phyloP scores from a whole-genome alignment of 306 rosid genomes.

The Quercus bicolor region DNA sequence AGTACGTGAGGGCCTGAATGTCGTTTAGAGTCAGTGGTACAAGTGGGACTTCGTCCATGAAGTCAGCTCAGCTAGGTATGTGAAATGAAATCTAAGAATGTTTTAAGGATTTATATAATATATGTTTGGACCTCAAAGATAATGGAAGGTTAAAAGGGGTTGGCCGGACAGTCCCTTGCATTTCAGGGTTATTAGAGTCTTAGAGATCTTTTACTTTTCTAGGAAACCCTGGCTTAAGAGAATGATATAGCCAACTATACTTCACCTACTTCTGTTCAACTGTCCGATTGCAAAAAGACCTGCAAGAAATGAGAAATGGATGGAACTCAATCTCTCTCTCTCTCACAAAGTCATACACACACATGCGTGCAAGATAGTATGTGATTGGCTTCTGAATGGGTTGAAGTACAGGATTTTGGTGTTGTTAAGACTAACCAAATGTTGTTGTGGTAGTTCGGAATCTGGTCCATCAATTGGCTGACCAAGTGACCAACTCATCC shows the following conservation, averaged over 20 bases:
- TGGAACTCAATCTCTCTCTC: neutral
- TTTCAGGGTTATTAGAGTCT: too few relatives aligned
- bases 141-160: slow-evolving; percentile 54
- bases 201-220: neutral
- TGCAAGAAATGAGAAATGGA: slow-evolving; percentile 17
- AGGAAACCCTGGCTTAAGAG: neutral
- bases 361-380: neutral
- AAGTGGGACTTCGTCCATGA: slow-evolving; percentile 36
- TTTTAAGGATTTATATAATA: neutral
- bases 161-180: slow-evolving; percentile 33
- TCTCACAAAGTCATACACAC: neutral
- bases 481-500: neutral
- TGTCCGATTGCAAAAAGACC: slow-evolving; percentile 17
- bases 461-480: slow-evolving; percentile 11
- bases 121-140: neutral
- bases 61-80: neutral
- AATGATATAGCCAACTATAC: slow-evolving; percentile 24
- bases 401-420: neutral
- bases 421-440: neutral
- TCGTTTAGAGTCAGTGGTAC: neutral
- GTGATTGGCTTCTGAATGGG: neutral
- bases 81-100: neutral
- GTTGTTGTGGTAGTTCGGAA: slow-evolving; percentile 20
- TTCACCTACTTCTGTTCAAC: slow-evolving; percentile 50
- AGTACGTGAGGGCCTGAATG: slow-evolving; percentile 23